Evolutionary conservation across 2,329 filamentous ascomycete species (phyloP).

Genomic region (Hypoxylon sp.): DNA sequence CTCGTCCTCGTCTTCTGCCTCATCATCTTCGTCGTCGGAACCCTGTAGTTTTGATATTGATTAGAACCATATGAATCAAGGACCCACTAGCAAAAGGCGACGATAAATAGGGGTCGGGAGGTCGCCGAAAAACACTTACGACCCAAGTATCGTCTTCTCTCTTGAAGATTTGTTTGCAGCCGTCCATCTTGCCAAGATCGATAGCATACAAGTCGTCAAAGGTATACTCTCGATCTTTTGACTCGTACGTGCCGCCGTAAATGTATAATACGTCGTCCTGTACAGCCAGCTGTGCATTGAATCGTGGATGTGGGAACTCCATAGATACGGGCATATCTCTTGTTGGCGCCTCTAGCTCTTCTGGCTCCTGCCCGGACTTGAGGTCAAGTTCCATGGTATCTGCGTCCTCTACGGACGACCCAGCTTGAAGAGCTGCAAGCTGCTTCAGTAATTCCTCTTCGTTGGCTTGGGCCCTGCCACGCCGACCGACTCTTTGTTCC

Average conservation of each 20-base stretch:
- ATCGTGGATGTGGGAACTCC: slow-evolving; percentile 89
- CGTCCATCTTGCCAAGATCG: slow-evolving; percentile 94
- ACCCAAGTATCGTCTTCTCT: slow-evolving; percentile 87
- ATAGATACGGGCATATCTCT: slow-evolving; percentile 75
- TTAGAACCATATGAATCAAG: slow-evolving; percentile 24
- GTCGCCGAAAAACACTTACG: slow-evolving; percentile 58
- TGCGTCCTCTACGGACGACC: slow-evolving; percentile 69
- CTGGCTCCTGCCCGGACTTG: slow-evolving; percentile 63
- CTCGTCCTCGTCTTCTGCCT: slow-evolving; percentile 61
- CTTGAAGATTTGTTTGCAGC: slow-evolving; percentile 90
- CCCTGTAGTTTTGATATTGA: slow-evolving; percentile 57
- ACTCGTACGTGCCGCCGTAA: slow-evolving; percentile 95
- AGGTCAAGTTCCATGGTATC: slow-evolving; percentile 59
- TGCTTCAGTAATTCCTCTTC: slow-evolving; percentile 92
- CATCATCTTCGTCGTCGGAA: slow-evolving; percentile 62
- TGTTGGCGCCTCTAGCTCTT: slow-evolving; percentile 67
- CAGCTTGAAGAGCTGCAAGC: slow-evolving; percentile 85
- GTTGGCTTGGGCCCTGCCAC: slow-evolving; percentile 85
- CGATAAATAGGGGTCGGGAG: slow-evolving; percentile 44
- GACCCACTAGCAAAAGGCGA: slow-evolving; percentile 50
- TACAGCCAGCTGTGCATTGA: slow-evolving; percentile 90
- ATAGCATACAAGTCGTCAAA: slow-evolving; percentile 96
- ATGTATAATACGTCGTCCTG: slow-evolving; percentile 94
- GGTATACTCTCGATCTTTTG: slow-evolving; percentile 92
- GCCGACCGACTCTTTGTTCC: slow-evolving; percentile 69